Evolutionary conservation across 1,139 yeast genomes (phyloP).

Genomic region (Nadsonia starkeyi-henricii): DNA sequence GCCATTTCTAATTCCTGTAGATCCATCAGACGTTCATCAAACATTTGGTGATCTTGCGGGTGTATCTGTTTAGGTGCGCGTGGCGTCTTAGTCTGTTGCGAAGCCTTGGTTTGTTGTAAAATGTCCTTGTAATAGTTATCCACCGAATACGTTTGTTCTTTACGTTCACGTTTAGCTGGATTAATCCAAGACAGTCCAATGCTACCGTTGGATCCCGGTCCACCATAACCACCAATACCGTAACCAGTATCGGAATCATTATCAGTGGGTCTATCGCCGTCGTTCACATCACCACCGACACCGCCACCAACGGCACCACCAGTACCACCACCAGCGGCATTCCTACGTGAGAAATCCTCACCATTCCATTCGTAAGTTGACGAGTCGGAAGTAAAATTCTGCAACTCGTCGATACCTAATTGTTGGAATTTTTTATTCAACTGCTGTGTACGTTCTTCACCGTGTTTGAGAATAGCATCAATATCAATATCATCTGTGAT

Average conservation of each 20-base stretch:
- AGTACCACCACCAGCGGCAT: conserved; percentile 10
- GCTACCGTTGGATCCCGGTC: conserved; percentile 20
- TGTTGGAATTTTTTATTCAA: conserved; percentile 69
- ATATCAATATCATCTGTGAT: conserved; percentile 48
- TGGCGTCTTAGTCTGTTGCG: conserved; percentile 26
- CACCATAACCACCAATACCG: conserved; percentile 5
- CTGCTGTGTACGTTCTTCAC: conserved; percentile 68
- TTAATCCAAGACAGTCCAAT: conserved; percentile 62
- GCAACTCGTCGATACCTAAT: conserved; percentile 83
- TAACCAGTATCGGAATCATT: conserved; percentile 25
- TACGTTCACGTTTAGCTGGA: conserved; percentile 79
- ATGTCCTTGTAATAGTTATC: conserved; percentile 85
- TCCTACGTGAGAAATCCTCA: conserved; percentile 68
- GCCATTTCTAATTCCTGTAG: conserved; percentile 69
- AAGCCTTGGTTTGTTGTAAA: conserved; percentile 27
- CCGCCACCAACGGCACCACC: too few relatives aligned
- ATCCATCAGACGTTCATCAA: conserved; percentile 47
- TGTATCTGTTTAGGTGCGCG: conserved; percentile 61
- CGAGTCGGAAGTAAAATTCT: conserved; percentile 67
- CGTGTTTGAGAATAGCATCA: conserved; percentile 62
- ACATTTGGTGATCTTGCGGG: conserved; percentile 82
- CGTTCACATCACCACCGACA: too few relatives aligned
- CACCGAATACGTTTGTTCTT: conserved; percentile 76
- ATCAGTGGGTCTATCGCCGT: conserved; percentile 7
- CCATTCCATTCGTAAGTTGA: conserved; percentile 98